phyloP scores from a whole-genome alignment of 257 asterid genomes.

The Cruciata laevipes region DNA sequence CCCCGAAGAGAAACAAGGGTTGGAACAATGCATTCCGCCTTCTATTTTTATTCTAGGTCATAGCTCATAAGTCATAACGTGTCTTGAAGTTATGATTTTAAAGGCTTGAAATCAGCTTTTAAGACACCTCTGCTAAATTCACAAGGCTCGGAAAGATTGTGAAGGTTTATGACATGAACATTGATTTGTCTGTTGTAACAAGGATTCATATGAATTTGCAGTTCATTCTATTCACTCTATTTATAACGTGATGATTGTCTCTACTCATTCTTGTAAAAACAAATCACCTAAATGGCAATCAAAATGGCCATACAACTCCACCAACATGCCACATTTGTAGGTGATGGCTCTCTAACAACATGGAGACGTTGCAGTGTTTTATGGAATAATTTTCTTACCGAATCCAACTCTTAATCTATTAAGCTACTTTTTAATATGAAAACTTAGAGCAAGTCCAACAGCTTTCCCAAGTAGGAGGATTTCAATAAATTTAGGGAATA shows the following conservation, averaged over 20 bases:
- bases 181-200: background rate
- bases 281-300: no score
- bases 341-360: no score
- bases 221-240: background rate
- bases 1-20: constrained; percentile 5
- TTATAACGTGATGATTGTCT: background rate
- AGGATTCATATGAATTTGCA: background rate
- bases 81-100: constrained; percentile 9
- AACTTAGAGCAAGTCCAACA: no score
- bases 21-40: constrained; percentile 13
- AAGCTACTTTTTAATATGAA: no score
- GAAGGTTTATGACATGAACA: background rate
- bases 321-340: no score
- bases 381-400: no score
- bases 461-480: no score
- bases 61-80: constrained; percentile 4
- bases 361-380: no score
- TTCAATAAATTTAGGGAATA: no score
- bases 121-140: background rate
- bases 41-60: constrained; percentile 13
- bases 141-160: constrained; percentile 6
- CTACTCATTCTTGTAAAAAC: no score
- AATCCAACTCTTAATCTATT: no score
- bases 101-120: background rate
- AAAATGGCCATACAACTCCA: no score